These are phyloP conservation scores for Fusarium nematophilum DNA, from an alignment of 2,329 filamentous ascomycete species.

Conservation along the genomic window DNA sequence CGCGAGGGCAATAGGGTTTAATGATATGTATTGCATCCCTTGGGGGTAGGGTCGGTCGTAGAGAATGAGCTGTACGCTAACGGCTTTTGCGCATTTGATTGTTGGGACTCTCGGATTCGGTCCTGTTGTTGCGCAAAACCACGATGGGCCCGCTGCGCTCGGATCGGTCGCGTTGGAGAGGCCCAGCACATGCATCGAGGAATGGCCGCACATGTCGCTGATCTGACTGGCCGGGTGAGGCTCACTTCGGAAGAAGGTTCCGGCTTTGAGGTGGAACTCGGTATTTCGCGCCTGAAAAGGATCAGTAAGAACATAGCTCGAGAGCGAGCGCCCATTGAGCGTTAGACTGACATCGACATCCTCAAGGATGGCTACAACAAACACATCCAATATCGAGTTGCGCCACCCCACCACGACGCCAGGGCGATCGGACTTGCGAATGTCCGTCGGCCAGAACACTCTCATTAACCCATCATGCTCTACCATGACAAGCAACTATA, in stretches of 20 bases:
- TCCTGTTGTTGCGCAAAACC: constrained; percentile 71
- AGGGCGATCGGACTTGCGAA: constrained; percentile 75
- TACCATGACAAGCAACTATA: constrained; percentile 66
- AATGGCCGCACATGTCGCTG: constrained; percentile 84
- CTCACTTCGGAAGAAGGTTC: constrained; percentile 84
- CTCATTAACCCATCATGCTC: constrained; percentile 91
- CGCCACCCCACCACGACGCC: constrained; percentile 96
- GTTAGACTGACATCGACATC: constrained; percentile 80
- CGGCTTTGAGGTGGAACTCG: constrained; percentile 86
- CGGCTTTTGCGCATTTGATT: constrained; percentile 77
- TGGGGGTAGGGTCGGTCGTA: constrained; percentile 88
- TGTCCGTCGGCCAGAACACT: constrained; percentile 97
- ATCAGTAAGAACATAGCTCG: constrained; percentile 38
- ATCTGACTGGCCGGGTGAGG: constrained; percentile 84
- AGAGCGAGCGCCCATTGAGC: too few relatives aligned
- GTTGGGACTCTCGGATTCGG: constrained; percentile 69
- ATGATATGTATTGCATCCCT: constrained; percentile 95
- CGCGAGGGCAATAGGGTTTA: constrained; percentile 88
- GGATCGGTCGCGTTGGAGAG: constrained; percentile 74
- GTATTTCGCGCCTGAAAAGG: constrained; percentile 75
- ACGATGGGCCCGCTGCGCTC: constrained; percentile 70
- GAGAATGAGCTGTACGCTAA: constrained; percentile 86
- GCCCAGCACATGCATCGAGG: constrained; percentile 87
- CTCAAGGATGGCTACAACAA: constrained; percentile 89
- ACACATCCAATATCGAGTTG: constrained; percentile 90